A percentile compares a stretch with the other conserved stretches of the same genome.
phyloP scores from a whole-genome alignment of 176 grass and related monocot species.

The Zoysia japonica region DNA sequence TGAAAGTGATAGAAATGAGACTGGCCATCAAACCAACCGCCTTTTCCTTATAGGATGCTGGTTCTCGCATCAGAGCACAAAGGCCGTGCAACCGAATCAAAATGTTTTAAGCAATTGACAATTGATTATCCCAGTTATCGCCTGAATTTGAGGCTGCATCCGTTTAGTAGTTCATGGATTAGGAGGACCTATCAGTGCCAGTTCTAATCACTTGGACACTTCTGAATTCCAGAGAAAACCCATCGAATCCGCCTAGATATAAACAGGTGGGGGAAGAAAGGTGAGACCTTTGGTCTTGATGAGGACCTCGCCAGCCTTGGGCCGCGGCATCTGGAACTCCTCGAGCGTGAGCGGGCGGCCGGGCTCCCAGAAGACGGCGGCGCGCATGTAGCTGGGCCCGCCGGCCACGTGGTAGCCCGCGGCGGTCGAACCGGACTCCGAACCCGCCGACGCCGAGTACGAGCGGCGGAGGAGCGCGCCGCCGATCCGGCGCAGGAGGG shows the following conservation, averaged over 20 bases:
- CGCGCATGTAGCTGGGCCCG: slow-evolving; percentile 80
- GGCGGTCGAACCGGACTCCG: slow-evolving; percentile 13
- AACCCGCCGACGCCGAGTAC: not conserved
- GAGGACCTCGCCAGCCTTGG: slow-evolving; percentile 93
- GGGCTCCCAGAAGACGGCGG: slow-evolving; percentile 91
- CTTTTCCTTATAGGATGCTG: not conserved
- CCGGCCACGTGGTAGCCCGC: slow-evolving; percentile 77
- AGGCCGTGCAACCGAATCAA: not conserved
- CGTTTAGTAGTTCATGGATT: not conserved
- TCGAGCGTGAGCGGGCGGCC: slow-evolving; percentile 84
- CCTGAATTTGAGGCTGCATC: not conserved
- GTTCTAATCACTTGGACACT: not conserved
- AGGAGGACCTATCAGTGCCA: not conserved
- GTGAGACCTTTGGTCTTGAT: slow-evolving; percentile 81
- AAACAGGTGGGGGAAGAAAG: not conserved
- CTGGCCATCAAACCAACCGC: not conserved
- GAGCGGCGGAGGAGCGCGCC: slow-evolving; percentile 48
- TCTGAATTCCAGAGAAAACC: not conserved
- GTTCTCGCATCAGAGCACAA: not conserved
- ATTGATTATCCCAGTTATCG: not conserved
- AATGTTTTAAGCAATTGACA: not conserved
- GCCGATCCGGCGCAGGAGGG: slow-evolving; percentile 60
- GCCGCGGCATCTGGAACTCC: slow-evolving; percentile 91
- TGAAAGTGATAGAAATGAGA: not conserved
- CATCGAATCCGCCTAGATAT: not conserved